Evolutionary conservation across 352 stramenopile species (phyloP).

Genomic region (Elongisporangium senticosum): DNA sequence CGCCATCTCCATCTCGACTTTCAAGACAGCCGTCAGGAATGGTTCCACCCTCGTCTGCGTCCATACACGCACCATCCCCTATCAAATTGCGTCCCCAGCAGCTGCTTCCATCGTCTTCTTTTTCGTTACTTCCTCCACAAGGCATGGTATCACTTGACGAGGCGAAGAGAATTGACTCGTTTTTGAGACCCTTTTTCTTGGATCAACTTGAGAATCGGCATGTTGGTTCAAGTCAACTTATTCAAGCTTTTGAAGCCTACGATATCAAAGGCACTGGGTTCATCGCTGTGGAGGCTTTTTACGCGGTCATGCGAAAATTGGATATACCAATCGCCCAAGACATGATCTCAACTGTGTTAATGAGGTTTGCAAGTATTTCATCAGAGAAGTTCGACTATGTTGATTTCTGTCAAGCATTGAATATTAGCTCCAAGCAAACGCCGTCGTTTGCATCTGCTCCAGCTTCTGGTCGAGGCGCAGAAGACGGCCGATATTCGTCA

Average conservation of each 20-base stretch:
- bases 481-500: not conserved
- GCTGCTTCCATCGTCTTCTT: not conserved
- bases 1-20: not conserved
- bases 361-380: constrained; percentile 36
- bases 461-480: not conserved
- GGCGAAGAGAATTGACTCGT: constrained; percentile 29
- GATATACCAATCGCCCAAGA: constrained; percentile 47
- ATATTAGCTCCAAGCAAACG: not conserved
- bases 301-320: constrained; percentile 53
- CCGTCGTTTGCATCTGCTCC: not conserved
- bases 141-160: constrained; percentile 28
- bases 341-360: constrained; percentile 31
- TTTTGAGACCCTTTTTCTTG: constrained; percentile 41
- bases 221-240: constrained; percentile 20
- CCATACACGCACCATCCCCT: not conserved
- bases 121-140: not conserved
- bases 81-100: not conserved
- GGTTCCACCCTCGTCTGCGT: not conserved
- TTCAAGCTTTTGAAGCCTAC: constrained; percentile 47
- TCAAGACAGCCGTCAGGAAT: not conserved
- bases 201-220: constrained; percentile 40
- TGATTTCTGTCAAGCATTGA: constrained; percentile 42
- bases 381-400: constrained; percentile 68
- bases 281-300: constrained; percentile 53
- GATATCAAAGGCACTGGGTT: constrained; percentile 59